phyloP scores from a whole-genome alignment of 2,329 filamentous ascomycete genomes.

The Trichoderma citrinoviride region DNA sequence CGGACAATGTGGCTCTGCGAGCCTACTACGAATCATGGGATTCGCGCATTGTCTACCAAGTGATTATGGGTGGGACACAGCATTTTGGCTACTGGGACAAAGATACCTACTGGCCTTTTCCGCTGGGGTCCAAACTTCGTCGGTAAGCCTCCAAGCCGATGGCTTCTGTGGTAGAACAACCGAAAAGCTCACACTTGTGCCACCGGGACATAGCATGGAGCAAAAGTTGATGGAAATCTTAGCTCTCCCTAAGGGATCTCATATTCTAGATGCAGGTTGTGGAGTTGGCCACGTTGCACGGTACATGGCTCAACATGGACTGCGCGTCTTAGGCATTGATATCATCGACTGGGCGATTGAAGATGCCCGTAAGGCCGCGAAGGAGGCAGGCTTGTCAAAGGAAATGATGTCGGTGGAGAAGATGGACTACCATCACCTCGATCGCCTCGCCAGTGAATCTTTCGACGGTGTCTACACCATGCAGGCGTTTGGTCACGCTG shows the following conservation, averaged over 20 bases:
- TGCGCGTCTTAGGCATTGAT: constrained; percentile 48
- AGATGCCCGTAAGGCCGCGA: constrained; percentile 43
- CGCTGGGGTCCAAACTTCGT: constrained; percentile 41
- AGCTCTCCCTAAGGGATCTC: constrained; percentile 38
- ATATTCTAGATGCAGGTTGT: constrained; percentile 52
- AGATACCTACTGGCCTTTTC: constrained; percentile 49
- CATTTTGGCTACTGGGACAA: constrained; percentile 51
- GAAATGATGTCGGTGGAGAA: constrained; percentile 39
- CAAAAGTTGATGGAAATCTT: neutral
- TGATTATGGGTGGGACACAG: constrained; percentile 46
- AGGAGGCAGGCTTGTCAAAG: constrained; percentile 33
- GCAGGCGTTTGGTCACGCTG: constrained; percentile 56
- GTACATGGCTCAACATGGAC: constrained; percentile 43
- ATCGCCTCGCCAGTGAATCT: constrained; percentile 36
- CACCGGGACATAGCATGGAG: neutral
- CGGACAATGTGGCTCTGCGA: constrained; percentile 41
- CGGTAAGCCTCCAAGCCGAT: constrained; percentile 46
- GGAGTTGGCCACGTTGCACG: constrained; percentile 51
- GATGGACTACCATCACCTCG: constrained; percentile 53
- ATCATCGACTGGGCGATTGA: constrained; percentile 47
- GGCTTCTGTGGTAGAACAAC: constrained; percentile 28
- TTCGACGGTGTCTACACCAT: constrained; percentile 55
- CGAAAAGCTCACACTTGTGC: neutral
- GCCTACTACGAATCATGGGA: constrained; percentile 47
- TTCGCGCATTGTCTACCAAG: constrained; percentile 42